phyloP scores from a whole-genome alignment of 2,329 filamentous ascomycete species.

The Xylariaceae sp. region DNA sequence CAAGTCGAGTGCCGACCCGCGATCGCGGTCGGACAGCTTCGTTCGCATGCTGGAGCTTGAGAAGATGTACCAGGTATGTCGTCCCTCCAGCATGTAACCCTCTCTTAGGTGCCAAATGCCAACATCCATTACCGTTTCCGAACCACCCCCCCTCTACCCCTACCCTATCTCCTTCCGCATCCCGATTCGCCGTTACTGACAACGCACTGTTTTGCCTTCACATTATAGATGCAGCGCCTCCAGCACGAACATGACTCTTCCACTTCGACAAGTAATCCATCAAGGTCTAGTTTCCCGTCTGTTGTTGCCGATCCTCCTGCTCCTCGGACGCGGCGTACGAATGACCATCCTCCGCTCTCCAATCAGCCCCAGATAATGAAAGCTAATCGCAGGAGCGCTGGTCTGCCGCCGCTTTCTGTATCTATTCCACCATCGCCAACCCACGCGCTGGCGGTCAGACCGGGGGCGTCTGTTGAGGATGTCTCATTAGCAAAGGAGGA shows the following conservation, averaged over 20 bases:
- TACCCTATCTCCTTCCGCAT: slow-evolving; percentile 22
- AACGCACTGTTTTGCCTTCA: slow-evolving; percentile 26
- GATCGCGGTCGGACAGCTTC: slow-evolving; percentile 41
- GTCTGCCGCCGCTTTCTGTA: slow-evolving; percentile 32
- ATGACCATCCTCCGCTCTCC: slow-evolving; percentile 31
- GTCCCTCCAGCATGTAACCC: slow-evolving; percentile 27
- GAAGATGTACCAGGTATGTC: slow-evolving; percentile 50
- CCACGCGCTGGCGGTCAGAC: slow-evolving; percentile 18
- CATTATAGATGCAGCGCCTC: slow-evolving; percentile 36
- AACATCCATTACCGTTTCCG: slow-evolving; percentile 12
- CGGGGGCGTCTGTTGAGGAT: slow-evolving; percentile 19
- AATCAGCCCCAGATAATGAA: slow-evolving; percentile 34
- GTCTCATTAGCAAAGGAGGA: slow-evolving; percentile 24
- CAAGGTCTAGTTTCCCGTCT: slow-evolving; percentile 29
- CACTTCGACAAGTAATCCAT: slow-evolving; percentile 25
- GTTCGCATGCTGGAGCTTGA: slow-evolving; percentile 57
- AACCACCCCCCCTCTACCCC: slow-evolving; percentile 12
- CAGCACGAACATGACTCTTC: slow-evolving; percentile 30
- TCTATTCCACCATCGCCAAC: slow-evolving; percentile 30
- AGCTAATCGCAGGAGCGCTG: slow-evolving; percentile 30
- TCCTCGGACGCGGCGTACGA: slow-evolving; percentile 31
- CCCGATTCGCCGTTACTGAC: slow-evolving; percentile 26
- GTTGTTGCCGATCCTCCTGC: slow-evolving; percentile 27
- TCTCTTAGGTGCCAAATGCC: slow-evolving; percentile 15
- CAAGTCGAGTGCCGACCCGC: slow-evolving; percentile 29